phyloP scores from a whole-genome alignment of 768 basidiomycete species.

The Termitomyces sp. region DNA sequence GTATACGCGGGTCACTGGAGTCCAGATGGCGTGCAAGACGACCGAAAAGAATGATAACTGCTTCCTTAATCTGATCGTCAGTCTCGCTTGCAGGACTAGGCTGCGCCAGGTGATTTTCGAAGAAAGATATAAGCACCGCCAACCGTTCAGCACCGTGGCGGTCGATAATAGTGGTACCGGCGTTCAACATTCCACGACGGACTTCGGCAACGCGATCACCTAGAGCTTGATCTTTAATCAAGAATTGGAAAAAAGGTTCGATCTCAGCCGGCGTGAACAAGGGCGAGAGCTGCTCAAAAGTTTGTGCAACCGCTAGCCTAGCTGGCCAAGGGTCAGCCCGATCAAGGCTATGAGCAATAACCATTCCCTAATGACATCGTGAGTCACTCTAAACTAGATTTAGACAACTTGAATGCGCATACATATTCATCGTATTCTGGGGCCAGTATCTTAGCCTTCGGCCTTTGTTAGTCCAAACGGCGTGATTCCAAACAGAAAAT shows the following conservation, averaged over 20 bases:
- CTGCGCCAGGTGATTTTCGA: constrained; percentile 70
- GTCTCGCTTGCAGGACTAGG: constrained; percentile 60
- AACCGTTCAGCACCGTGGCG: constrained; percentile 71
- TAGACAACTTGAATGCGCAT: constrained; percentile 20
- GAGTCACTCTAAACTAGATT: not conserved
- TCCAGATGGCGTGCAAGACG: constrained; percentile 88
- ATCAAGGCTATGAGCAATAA: constrained; percentile 83
- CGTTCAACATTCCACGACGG: constrained; percentile 82
- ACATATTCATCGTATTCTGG: constrained; percentile 96
- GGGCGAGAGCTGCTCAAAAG: constrained; percentile 67
- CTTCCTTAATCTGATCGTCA: constrained; percentile 89
- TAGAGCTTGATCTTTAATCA: constrained; percentile 82
- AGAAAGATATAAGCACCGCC: constrained; percentile 71
- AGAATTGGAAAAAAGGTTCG: constrained; percentile 74
- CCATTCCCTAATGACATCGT: constrained; percentile 68
- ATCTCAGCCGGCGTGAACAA: constrained; percentile 61
- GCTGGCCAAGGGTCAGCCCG: constrained; percentile 86
- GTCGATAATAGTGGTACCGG: constrained; percentile 81
- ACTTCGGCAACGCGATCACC: constrained; percentile 84
- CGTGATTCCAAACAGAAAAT: not conserved
- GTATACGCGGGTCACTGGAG: constrained; percentile 70
- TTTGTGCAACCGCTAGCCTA: constrained; percentile 66
- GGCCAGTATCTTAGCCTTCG: constrained; percentile 75
- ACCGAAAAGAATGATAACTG: constrained; percentile 91
- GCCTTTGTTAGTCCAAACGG: not conserved